A percentile compares a stretch with the other conserved stretches of the same genome.
Evolutionary conservation across 768 basidiomycete genomes (phyloP).

Genomic region (Mycena maculata): DNA sequence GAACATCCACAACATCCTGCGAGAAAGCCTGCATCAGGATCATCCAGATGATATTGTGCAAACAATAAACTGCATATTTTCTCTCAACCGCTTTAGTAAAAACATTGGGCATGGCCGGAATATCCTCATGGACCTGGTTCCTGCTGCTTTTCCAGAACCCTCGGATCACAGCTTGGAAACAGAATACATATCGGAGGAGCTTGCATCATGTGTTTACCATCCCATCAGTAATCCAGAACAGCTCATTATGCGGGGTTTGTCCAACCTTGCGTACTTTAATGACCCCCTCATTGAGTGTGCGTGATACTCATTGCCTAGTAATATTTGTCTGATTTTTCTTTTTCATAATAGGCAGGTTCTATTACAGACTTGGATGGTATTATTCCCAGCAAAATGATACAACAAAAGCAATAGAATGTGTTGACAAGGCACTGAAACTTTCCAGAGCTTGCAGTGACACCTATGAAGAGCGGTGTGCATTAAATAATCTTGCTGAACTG

Average conservation of each 20-base stretch:
- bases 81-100: not conserved
- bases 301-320: too few species aligned
- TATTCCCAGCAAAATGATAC: not conserved
- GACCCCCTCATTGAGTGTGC: not conserved
- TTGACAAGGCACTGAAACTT: not conserved
- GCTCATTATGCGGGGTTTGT: not conserved
- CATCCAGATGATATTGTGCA: not conserved
- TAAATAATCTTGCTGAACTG: not conserved
- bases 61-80: not conserved
- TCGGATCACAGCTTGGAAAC: not conserved
- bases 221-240: not conserved
- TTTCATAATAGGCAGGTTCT: not conserved
- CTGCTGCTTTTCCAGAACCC: not conserved
- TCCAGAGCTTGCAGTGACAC: not conserved
- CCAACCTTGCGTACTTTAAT: not conserved
- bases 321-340: too few species aligned
- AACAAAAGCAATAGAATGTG: not conserved
- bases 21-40: not conserved
- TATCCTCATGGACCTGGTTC: not conserved
- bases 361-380: not conserved
- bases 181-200: not conserved
- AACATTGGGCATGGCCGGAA: not conserved
- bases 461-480: not conserved
- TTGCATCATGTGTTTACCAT: not conserved
- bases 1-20: not conserved